Evolutionary conservation across 495 filamentous ascomycete genomes (phyloP), one percentile per base, ranked within the genome.

Genomic region (Parathielavia hyrcaniae): DNA sequence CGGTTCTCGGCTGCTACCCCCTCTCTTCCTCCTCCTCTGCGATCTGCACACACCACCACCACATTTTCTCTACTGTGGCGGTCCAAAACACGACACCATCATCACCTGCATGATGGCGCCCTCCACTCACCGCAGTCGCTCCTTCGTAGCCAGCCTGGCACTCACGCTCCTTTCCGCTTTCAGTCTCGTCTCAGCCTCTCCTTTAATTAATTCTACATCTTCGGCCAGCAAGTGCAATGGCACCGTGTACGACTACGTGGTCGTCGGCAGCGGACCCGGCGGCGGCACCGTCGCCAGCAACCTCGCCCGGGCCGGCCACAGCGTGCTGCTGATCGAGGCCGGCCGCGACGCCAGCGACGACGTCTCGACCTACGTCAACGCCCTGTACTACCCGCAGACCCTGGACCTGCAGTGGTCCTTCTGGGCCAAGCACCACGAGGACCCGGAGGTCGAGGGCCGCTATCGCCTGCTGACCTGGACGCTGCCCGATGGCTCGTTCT

Each of bases 181-280:
- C 9, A 47, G 35, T 49, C 16, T 14, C 32, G 57, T 36, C 17
- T 41, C n/a, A n/a, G n/a, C n/a, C n/a, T n/a, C n/a, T n/a, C n/a
- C n/a, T n/a, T n/a, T n/a, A n/a, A n/a, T n/a, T n/a, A n/a, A n/a
- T n/a, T n/a, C 59, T 35, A 32, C 53, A 1, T 34, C 40, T 38
- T 17, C 26, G n/a, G 16, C 13, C 26, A 30, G 17, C 40, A 13
- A 17, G 17, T 44, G 19, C 26, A 30, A 30, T 8, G 36, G 43
- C 23, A 39, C 13, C n/a, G 46, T 35, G 23, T 85, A 84, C 66
- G 84, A 86, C 57, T 86, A 86, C 65, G 75, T 87, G 55, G 73
- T 87, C 20, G 79, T 86, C 0, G 84, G 84, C 23, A 80, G 77
- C 36, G 84, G 83, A n/a, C 79, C 83, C 3, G 84, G 84, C 19